Evolutionary conservation across 1,139 yeast genomes (phyloP), one percentile per base, ranked within the genome.

Genomic region (Keqinozyma sinolaborantium): DNA sequence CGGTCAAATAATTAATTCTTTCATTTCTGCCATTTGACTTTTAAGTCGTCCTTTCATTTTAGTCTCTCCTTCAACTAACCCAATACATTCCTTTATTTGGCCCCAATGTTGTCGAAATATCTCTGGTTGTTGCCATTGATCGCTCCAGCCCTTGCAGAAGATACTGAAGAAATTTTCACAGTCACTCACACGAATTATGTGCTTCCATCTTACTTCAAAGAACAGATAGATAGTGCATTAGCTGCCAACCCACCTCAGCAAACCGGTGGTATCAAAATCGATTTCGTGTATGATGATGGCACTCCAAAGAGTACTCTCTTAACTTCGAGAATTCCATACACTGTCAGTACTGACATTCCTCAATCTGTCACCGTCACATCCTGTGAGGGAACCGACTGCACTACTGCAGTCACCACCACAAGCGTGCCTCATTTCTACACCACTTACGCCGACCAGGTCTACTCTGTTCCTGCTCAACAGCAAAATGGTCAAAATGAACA

Each of bases 101-200:
- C 23, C 24, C 11, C 3, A 16, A 30, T 30, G 30, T 21, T 28
- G 15, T 13, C 12, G 18, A 23, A 30, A 11, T 23, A 16, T 9
- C 24, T 16, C 16, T 14, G 12, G 14, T 14, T 24, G 26, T 28
- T 27, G 12, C 25, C 24, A 18, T 32, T 24, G 29, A 31, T 26
- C 7, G 16, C 28, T 14, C 12, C 29, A 8, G 23, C 30, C 5
- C 14, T 31, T 16, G 35, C 25, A 12, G 39, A 41, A 25, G 48
- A 44, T 15, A 36, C 32, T 18, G 46, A 41, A 16, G 38, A 32
- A 25, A 44, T 45, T 10, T 41, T 45, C 25, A 56, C 64, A 3
- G 44, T 56, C 31, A 62, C 68, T 3, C 45, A 52, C 14, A 60
- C 69, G 4, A 57, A 57, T 33, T 55, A 55, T 35, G 45, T 61